A percentile compares a stretch with the other conserved stretches of the same genome.
Conservation (phyloP, 2,329 filamentous ascomycete species). For the Fusarium sp. region DNA sequence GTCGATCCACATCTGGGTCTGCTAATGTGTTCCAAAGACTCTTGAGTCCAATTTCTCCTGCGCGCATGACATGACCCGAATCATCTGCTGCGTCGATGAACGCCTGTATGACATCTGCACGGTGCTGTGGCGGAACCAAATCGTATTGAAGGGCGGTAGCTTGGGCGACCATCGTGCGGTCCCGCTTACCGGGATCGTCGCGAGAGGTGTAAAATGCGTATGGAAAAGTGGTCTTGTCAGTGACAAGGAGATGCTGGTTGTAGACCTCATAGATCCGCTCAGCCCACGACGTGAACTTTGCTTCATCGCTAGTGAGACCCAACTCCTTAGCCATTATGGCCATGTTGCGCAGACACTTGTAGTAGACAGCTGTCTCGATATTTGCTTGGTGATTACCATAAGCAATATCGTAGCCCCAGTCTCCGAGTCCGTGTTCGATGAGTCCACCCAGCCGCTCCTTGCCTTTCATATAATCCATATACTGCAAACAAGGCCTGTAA, state of each 20-base stretch:
- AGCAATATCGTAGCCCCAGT: slow-evolving; percentile 61
- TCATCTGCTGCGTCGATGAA: slow-evolving; percentile 46
- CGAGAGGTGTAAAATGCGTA: slow-evolving; percentile 58
- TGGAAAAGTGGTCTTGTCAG: slow-evolving; percentile 50
- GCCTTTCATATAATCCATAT: slow-evolving; percentile 59
- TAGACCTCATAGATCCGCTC: slow-evolving; percentile 53
- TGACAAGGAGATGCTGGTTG: slow-evolving; percentile 54
- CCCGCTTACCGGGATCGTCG: slow-evolving; percentile 52
- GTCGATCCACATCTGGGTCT: slow-evolving; percentile 55
- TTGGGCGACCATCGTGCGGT: slow-evolving; percentile 58
- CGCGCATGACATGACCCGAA: slow-evolving; percentile 56
- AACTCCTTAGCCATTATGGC: slow-evolving; percentile 56
- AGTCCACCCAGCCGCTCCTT: slow-evolving; percentile 59
- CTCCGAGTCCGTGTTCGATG: slow-evolving; percentile 61
- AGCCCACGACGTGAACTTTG: slow-evolving; percentile 48
- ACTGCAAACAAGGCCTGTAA: slow-evolving; percentile 56
- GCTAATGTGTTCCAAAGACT: slow-evolving; percentile 60
- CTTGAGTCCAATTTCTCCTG: slow-evolving; percentile 60
- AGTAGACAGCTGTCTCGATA: slow-evolving; percentile 62
- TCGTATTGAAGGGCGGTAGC: slow-evolving; percentile 52
- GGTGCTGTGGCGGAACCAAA: slow-evolving; percentile 41
- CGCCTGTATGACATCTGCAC: slow-evolving; percentile 38
- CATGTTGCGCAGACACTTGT: slow-evolving; percentile 57
- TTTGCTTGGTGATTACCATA: slow-evolving; percentile 62
- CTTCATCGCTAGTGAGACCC: slow-evolving; percentile 44